Evolutionary conservation across 495 filamentous ascomycete genomes (phyloP), one percentile per base, ranked within the genome.

Genomic region (Letharia columbiana): DNA sequence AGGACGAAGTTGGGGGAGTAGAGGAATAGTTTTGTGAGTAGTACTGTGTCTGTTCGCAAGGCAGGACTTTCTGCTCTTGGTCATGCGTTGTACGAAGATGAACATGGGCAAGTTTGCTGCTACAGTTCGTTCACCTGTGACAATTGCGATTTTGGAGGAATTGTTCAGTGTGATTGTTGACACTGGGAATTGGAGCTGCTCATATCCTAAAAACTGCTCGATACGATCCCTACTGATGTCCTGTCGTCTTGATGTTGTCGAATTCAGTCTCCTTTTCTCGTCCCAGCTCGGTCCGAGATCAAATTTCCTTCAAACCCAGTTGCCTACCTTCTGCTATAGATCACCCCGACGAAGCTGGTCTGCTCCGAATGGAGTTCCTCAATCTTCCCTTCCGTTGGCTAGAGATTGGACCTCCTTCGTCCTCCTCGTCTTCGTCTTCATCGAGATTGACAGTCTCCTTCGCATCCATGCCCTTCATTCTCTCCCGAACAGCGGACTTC

Each of bases 1-100:
- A 91, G 90, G 79, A 84, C 83, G 74, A 81, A 67, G 60, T 44
- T 70, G 50, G 68, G 68, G 37, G 68, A 70, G 35, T 67, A 37
- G 62, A 31, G 61, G 28, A 13, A 28, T 3, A 20, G 59, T 17
- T n/a, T 28, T 44, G 11, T 13, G 11, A 11, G 39, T 28, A 0
- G 7, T 61, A 31, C 17, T 44, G n/a, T 41, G 28, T 23, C 11
- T 28, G 18, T 33, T 28, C 13, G 39, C 7, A 18, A 20, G 59
- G 33, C 17, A 20, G 39, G 54, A n/a, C 33, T 17, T 41, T 31
- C 6, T 23, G 15, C 23, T 41, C n/a, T 44, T 31, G 59, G 17
- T 13, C n/a, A 44, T 44, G 59, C 39, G 39, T 15, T 60, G 59
- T 61, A 44, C 3, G 39, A 23, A 42, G 35, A 61, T 17, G 54